Evolutionary conservation across 139 green algal species (phyloP), one percentile per base, ranked within the genome.

Genomic region (Volvox africanus): DNA sequence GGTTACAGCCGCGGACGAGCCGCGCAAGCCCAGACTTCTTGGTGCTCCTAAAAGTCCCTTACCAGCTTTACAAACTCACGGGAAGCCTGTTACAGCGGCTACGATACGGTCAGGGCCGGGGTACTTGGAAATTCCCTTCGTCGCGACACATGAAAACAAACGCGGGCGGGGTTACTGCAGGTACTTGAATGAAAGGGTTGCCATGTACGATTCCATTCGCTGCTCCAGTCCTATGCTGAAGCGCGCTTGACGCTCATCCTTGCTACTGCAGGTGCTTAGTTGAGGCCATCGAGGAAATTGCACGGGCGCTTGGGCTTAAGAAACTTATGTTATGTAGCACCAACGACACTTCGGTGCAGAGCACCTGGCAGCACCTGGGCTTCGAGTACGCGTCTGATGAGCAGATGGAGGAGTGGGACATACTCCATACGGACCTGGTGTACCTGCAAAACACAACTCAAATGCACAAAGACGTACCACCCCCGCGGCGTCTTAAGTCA

Each of bases 381-480:
- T 99, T 99, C 67, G 32, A 92, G 50, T 96, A 97, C 78, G 96
- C 94, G 2, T 90, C 76, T 0, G 93, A 97, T 36, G 89, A 96
- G 61, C 92, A 98, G 75, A 95, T 99, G 93, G 85, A 94, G n/a
- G 86, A 85, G 37, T 96, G 95, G 91, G 95, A 96, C 75, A 96
- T 98, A 18, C 91, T 93, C 28, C 95, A 96, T 55, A 90, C 93
- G 16, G 97, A 99, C 91, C 92, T 99, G 36, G 93, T 99, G 82
- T 97, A 99, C 95, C 98, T 99, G 96, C 96, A 98, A 93, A 98
- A 98, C 94, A 99, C 97, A 9, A 93, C 89, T 16, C 95, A 97
- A 93, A 99, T 99, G 97, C 92, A 97, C 89, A 98, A 98, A 92
- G 87, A 93, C 28, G 93, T 99, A 85, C 92, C 93, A 3, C 91